Evolutionary conservation across 345 rosid species (phyloP), one percentile per base, ranked within the genome.

Genomic region (Camelina sativa): DNA sequence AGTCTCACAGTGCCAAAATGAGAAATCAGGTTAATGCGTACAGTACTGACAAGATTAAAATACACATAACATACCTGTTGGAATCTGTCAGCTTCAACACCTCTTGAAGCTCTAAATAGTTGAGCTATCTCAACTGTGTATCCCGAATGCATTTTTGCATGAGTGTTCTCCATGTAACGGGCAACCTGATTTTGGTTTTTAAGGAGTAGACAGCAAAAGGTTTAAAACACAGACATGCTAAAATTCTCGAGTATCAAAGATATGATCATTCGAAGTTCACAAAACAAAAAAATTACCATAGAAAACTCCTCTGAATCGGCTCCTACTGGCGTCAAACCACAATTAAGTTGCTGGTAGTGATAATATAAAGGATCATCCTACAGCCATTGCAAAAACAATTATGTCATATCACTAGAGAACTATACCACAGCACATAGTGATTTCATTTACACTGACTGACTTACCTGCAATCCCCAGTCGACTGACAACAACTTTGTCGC

Each of bases 331-430:
- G 79, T 77, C 79, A 88, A 73, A 44, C 86, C 86, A 73, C 98
- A 93, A 15, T 79, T 83, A 61, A 91, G 90, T 73, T 84, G 85
- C 72, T 73, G 84, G 82, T 89, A 91, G 74, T 79, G 85, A 75
- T 68, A 80, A 78, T 80, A 81, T 58, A 93, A 73, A 46, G 96
- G 96, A 87, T 93, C 98, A 20, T 85, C 97, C 97, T 91, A 48
- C 57, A 83, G 32, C 11, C 73, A 34, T 51, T 65, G 51, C 67
- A 48, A 16, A 5, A 37, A 23, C 2, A 11, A 12, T 28, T 25
- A 16, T 5, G 17, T 53, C 73, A 65, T 43, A 22, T 58, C 9
- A 40, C 7, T 28, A 40, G 22, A 69, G 60, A 74, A 43, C 40
- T 23, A 56, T 48, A 15, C 4, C n/a, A 23, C 25, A 23, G 25